Base-by-base conservation (phyloP, 2,329 filamentous ascomycete species). In the Claviceps maximensis region DNA sequence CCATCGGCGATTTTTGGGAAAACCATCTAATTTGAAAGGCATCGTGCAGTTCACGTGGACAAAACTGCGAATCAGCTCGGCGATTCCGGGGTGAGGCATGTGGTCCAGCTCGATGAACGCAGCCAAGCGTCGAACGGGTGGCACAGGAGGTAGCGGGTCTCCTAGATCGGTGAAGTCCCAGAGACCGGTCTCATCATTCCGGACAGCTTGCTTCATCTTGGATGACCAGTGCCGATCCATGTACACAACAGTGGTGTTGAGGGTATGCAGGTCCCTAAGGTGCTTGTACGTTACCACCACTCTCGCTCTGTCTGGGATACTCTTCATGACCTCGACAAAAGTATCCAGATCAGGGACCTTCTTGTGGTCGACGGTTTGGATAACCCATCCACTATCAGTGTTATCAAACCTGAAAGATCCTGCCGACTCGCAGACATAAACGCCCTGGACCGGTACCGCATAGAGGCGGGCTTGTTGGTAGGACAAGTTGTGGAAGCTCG, bases 381-480 rank as follows among this genome's bases (percentile, higher is more conserved):
- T 82, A 57, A 98, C 81, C 89, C 91, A 97, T 12, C 93, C 93
- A 56, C 86, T 90, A 55, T 95, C 85, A 13, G 86, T 86, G 60
- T 84, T 90, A 58, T 97, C 93, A 58, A 98, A 88, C 50, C 90
- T 84, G 76, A 97, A 98, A 0, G 93, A 95, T 2, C 93, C 93
- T 2, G 88, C 86, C 5, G 91, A 88, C 69, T 98, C 93, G 64
- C 90, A 97, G 55, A 97, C 86, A 65, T 88, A 98, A 19, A 98
- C 89, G 36, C 93, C 93, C 66, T 89, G 85, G 61, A 89, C 86
- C 10, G 90, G 84, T 54, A 98, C 90, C 36, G 90, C 91, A 66
- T 96, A 97, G 4, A 96, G 78, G 10, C 93, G 84, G n/a, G 93
- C 89, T 69, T 97, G 90, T 65, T 98, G 93, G 67, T 98, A 98